Conservation (phyloP, 345 rosid genomes). For the Camelina laxa region DNA sequence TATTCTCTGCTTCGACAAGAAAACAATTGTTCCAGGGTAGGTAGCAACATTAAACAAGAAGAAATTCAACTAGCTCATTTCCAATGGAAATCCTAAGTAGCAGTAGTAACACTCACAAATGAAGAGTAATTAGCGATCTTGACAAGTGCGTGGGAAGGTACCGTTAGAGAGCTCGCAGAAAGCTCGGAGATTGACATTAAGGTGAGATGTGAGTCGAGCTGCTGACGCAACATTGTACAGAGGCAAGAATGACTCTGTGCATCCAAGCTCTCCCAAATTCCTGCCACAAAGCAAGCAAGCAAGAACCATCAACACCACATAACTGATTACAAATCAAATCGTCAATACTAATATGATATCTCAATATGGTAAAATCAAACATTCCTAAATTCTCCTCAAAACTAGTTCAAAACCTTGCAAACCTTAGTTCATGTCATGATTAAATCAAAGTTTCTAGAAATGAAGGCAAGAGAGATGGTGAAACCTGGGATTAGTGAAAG, state of each 20-base stretch:
- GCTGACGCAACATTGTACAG: slow-evolving; percentile 51
- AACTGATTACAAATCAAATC: too few relatives aligned
- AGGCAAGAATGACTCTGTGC: slow-evolving; percentile 75
- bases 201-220: slow-evolving; percentile 65
- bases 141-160: slow-evolving; percentile 96
- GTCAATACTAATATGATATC: slow-evolving; percentile 11
- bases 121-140: slow-evolving; percentile 87
- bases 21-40: background rate
- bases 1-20: slow-evolving; percentile 3
- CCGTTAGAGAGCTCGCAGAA: slow-evolving; percentile 96
- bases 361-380: background rate
- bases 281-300: slow-evolving; percentile 42
- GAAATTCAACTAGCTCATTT: slow-evolving; percentile 29
- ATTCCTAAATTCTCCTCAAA: background rate
- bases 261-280: slow-evolving; percentile 85
- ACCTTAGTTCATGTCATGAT: background rate
- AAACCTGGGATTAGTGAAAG: slow-evolving; percentile 71
- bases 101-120: slow-evolving; percentile 82
- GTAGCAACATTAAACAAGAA: background rate
- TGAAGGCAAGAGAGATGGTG: background rate
- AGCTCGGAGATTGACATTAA: slow-evolving; percentile 72
- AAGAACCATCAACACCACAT: background rate
- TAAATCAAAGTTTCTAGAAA: background rate
- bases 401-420: background rate
- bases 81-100: slow-evolving; percentile 50